phyloP scores from a whole-genome alignment of 257 asterid species.

The Jacaranda mimosifolia region DNA sequence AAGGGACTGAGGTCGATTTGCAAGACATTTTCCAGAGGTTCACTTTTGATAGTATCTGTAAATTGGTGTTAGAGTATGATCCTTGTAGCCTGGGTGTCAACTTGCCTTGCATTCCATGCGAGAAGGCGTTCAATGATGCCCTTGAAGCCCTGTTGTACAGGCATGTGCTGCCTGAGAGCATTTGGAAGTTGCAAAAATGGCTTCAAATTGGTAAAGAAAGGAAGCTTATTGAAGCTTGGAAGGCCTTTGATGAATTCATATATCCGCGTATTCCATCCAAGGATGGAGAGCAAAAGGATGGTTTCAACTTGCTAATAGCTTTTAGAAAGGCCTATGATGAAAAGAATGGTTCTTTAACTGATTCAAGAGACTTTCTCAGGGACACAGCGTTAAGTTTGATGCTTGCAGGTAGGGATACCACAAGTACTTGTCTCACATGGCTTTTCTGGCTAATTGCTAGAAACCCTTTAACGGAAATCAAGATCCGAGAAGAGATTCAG shows the following conservation, averaged over 20 bases:
- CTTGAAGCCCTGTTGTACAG: slow-evolving; percentile 43
- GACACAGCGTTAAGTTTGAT: slow-evolving; percentile 53
- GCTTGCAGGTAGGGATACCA: slow-evolving; percentile 68
- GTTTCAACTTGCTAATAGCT: slow-evolving; percentile 28
- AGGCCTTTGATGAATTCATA: slow-evolving; percentile 46
- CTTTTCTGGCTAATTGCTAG: slow-evolving; percentile 9
- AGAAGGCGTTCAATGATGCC: slow-evolving; percentile 41
- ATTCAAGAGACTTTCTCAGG: slow-evolving; percentile 41
- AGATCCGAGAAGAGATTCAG: slow-evolving; percentile 49
- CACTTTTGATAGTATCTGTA: slow-evolving; percentile 5
- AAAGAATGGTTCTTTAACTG: not conserved
- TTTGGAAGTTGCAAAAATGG: slow-evolving; percentile 53
- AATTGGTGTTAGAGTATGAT: slow-evolving; percentile 41
- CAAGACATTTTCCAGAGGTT: slow-evolving; percentile 49
- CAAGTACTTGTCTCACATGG: not conserved
- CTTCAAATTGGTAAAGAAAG: slow-evolving; percentile 45
- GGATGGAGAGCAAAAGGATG: not conserved
- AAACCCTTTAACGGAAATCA: slow-evolving; percentile 34
- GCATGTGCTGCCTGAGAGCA: slow-evolving; percentile 39
- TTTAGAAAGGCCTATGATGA: slow-evolving; percentile 37
- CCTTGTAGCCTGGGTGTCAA: slow-evolving; percentile 34
- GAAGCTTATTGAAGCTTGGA: slow-evolving; percentile 42
- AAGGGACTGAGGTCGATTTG: slow-evolving; percentile 35
- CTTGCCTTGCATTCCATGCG: slow-evolving; percentile 45
- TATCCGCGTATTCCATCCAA: slow-evolving; percentile 23